Evolutionary conservation across 768 basidiomycete species (phyloP).

Genomic region (Mycena sanguinolenta): DNA sequence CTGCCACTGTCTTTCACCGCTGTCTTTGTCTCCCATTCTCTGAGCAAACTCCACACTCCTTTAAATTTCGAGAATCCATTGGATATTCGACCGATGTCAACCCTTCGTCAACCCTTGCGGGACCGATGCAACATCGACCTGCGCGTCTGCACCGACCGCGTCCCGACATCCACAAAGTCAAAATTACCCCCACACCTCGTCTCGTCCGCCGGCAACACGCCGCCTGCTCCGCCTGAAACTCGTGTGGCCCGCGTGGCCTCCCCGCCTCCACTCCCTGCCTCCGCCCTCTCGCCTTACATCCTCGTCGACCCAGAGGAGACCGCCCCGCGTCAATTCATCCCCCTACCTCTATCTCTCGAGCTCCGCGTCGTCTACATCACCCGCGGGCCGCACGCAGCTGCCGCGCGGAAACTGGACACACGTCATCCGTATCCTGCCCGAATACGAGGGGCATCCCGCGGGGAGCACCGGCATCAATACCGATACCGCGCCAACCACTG

Average conservation of each 20-base stretch:
- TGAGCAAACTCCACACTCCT: background rate
- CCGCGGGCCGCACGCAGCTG: background rate
- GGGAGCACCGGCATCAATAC: conserved; percentile 7
- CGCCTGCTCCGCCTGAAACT: background rate
- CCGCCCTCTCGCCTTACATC: background rate
- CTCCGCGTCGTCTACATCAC: conserved; percentile 6
- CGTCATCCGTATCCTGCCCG: conserved; percentile 30
- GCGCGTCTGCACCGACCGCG: conserved; percentile 26
- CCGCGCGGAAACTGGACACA: conserved; percentile 35
- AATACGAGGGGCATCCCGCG: background rate
- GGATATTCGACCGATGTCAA: background rate
- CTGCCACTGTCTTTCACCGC: too few species aligned
- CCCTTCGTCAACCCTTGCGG: conserved; percentile 6
- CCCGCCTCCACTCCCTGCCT: conserved; percentile 1
- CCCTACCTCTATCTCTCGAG: conserved; percentile 22
- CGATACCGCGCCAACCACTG: background rate
- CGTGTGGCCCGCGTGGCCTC: background rate
- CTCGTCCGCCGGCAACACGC: conserved; percentile 30
- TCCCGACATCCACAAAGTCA: conserved; percentile 25
- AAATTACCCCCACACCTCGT: conserved; percentile 12
- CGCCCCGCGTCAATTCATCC: conserved; percentile 30
- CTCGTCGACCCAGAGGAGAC: background rate
- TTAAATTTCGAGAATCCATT: background rate
- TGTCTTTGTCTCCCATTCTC: background rate
- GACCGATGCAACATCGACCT: conserved; percentile 24